phyloP scores from a whole-genome alignment of 169 alveolate genomes.

The Cryptosporidium sp. region DNA sequence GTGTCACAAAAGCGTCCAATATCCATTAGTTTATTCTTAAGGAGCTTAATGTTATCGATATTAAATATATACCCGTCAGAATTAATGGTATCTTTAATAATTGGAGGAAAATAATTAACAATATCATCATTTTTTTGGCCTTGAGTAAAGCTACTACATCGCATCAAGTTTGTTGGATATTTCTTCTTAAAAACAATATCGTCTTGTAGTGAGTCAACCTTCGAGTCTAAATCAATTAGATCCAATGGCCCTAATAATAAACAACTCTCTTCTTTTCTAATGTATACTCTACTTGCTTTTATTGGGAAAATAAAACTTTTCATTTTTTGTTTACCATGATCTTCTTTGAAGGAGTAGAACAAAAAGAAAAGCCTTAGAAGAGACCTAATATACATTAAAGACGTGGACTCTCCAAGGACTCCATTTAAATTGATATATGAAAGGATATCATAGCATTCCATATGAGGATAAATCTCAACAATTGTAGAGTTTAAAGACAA shows the following conservation, averaged over 20 bases:
- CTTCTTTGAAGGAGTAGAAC: conserved; percentile 3
- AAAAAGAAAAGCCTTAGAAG: conserved; percentile 26
- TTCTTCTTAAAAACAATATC: conserved; percentile 6
- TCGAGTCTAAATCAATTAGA: neutral
- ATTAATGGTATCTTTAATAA: conserved; percentile 2
- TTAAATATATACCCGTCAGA: neutral
- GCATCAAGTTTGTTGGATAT: conserved; percentile 50
- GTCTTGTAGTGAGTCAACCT: neutral
- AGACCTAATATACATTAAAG: conserved; percentile 59
- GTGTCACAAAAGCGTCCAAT: neutral
- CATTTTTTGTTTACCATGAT: neutral
- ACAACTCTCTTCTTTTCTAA: conserved; percentile 60
- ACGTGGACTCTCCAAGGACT: conserved; percentile 32
- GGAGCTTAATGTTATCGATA: conserved; percentile 2
- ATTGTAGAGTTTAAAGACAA: conserved; percentile 36
- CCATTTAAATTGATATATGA: conserved; percentile 58
- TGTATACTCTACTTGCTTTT: conserved; percentile 58
- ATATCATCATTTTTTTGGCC: conserved; percentile 31
- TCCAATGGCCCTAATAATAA: conserved; percentile 59
- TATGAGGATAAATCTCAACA: conserved; percentile 42
- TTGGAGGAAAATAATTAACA: conserved; percentile 30
- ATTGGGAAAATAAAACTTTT: conserved; percentile 37
- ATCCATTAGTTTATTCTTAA: neutral
- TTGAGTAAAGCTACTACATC: conserved; percentile 25
- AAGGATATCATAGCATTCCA: conserved; percentile 51